Conservation (phyloP, 257 asterid species). For the Voacanga thouarsii region DNA sequence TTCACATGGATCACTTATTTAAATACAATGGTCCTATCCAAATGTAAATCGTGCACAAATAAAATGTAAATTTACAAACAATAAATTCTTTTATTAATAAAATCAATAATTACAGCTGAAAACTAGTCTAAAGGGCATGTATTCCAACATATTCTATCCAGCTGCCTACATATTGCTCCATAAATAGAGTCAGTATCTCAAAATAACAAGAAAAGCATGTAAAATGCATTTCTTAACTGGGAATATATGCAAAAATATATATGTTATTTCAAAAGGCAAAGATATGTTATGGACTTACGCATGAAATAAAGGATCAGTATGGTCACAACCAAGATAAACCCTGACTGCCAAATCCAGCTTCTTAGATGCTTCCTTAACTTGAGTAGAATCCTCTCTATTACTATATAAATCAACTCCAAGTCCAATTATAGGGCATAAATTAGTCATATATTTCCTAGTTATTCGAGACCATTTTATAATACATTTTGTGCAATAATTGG, state of each 20-base stretch:
- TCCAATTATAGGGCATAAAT: no score
- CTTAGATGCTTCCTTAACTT: slow-evolving; percentile 65
- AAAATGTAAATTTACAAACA: no score
- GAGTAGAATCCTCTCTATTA: slow-evolving; percentile 84
- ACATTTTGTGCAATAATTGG: no score
- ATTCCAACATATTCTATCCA: no score
- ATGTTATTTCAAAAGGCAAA: not conserved
- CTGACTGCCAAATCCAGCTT: slow-evolving; percentile 60
- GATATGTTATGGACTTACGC: slow-evolving; percentile 50
- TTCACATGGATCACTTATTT: no score
- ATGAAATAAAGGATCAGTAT: slow-evolving; percentile 84
- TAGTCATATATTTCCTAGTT: no score
- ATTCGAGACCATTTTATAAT: no score
- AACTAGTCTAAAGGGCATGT: no score
- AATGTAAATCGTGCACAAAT: no score
- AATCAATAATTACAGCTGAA: no score
- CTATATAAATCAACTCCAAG: slow-evolving; percentile 87
- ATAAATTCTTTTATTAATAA: no score
- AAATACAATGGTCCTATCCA: no score
- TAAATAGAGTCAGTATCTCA: not conserved
- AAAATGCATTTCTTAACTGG: not conserved
- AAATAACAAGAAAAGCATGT: not conserved
- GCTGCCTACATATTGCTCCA: not conserved
- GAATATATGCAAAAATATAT: not conserved
- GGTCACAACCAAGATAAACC: slow-evolving; percentile 94